Evolutionary conservation across 495 filamentous ascomycete species (phyloP), one percentile per base, ranked within the genome.

Genomic region (Talaromyces borbonicus): DNA sequence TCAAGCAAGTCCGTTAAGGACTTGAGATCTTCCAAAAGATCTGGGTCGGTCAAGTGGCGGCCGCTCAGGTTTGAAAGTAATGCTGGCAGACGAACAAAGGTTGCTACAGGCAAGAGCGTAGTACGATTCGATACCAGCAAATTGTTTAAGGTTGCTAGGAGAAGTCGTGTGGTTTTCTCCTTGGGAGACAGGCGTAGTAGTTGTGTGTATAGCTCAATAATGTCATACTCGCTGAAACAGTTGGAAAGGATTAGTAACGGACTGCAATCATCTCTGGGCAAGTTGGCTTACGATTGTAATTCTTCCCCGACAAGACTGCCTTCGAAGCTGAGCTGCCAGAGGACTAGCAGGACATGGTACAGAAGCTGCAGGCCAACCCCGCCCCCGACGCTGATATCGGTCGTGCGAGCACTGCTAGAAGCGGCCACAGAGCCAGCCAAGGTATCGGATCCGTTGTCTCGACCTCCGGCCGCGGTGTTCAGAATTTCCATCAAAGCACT

Each of bases 311-410:
- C 74, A 5, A 84, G 67, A 23, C 71, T 71, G 18, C 82, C 85
- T 57, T 97, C 93, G 51, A 99, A 99, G 48, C 86, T 92, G 41
- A 97, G 70, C 68, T 97, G 88, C 93, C 93, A 99, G 18, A 97
- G 61, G 11, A 89, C 86, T 29, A 99, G 68, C 25, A 99, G 74
- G 16, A 95, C 84, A 52, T 95, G 88, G 59, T 99, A 99, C 20
- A 99, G 74, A 31, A 97, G 78, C 56, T 99, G 93, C 11, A 99
- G 67, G 12, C 90, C 87, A 41, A 99, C 85, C 12, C 86, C 86
- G 39, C 89, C 86, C 35, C 81, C 74, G 31, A 93, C 57, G 14
- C 77, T 75, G 19, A 73, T 74, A 57, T 87, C 86, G 8, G 67
- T 70, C 50, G 60, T 75, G 39, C 74, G 69, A 37, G 72, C 64